These are phyloP conservation scores for Aspergillus quadrilineatus DNA, from an alignment of 2,329 filamentous ascomycete species.

Conservation along the genomic window DNA sequence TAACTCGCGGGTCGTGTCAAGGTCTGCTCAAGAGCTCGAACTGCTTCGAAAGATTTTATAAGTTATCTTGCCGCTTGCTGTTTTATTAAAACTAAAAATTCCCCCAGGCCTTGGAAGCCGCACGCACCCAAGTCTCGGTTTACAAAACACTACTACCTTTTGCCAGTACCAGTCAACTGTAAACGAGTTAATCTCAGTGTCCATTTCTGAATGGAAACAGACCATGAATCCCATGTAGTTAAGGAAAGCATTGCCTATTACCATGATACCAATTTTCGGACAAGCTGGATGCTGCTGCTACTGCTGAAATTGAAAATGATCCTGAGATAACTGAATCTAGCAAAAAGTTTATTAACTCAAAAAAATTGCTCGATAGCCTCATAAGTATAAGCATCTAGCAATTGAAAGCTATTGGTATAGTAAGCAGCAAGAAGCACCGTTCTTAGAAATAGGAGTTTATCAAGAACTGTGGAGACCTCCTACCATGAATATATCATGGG, in stretches of 20 bases:
- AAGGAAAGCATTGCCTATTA: slow-evolving; percentile 25
- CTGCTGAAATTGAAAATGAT: slow-evolving; percentile 13
- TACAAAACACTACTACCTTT: slow-evolving; percentile 21
- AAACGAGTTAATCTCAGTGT: slow-evolving; percentile 24
- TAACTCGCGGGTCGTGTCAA: too few relatives aligned
- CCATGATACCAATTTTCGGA: slow-evolving; percentile 19
- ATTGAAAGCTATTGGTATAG: slow-evolving; percentile 18
- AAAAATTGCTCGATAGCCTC: background rate
- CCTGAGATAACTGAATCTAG: background rate
- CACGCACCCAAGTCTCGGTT: slow-evolving; percentile 18
- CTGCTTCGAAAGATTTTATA: background rate
- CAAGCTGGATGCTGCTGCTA: slow-evolving; percentile 17
- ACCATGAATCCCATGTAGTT: slow-evolving; percentile 23
- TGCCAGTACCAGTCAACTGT: slow-evolving; percentile 22
- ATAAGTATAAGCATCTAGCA: background rate
- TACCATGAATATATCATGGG: slow-evolving; percentile 23
- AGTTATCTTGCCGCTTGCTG: background rate
- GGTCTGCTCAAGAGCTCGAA: too few relatives aligned
- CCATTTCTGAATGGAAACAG: slow-evolving; percentile 18
- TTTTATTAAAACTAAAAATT: background rate
- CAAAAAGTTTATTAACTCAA: background rate
- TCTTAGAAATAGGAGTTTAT: slow-evolving; percentile 17
- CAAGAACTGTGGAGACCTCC: slow-evolving; percentile 16
- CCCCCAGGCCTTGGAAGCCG: slow-evolving; percentile 16
- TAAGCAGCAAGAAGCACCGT: slow-evolving; percentile 17